Conservation (phyloP, 2,329 filamentous ascomycete species). For the Botryosphaeria dothidea region DNA sequence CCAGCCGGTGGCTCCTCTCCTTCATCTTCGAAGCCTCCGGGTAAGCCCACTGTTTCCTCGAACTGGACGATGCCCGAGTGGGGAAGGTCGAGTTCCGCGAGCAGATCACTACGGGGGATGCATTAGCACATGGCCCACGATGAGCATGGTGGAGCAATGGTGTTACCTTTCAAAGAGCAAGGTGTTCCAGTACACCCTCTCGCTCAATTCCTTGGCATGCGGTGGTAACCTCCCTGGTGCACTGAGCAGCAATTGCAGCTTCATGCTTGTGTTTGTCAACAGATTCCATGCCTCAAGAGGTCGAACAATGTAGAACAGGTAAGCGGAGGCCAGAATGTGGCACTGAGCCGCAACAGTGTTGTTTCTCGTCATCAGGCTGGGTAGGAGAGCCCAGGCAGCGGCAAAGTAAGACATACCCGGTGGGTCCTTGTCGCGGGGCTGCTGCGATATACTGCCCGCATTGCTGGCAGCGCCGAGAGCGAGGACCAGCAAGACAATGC, state of each 20-base stretch:
- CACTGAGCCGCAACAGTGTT: constrained; percentile 78
- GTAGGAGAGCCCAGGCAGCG: constrained; percentile 75
- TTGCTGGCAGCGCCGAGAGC: constrained; percentile 76
- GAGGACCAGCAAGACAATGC: constrained; percentile 76
- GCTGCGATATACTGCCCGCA: constrained; percentile 73
- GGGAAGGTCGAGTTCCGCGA: constrained; percentile 77
- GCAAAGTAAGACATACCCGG: constrained; percentile 79
- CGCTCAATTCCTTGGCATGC: constrained; percentile 70
- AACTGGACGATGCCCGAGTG: constrained; percentile 82
- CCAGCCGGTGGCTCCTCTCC: constrained; percentile 65
- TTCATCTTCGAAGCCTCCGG: constrained; percentile 70
- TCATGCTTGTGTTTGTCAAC: constrained; percentile 77
- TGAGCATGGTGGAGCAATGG: background rate
- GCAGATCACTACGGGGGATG: constrained; percentile 56
- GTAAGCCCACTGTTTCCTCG: constrained; percentile 76
- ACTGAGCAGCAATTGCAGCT: constrained; percentile 76
- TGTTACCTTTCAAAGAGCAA: constrained; percentile 68
- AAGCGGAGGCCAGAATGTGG: constrained; percentile 77
- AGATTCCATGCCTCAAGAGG: constrained; percentile 83
- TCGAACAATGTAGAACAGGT: constrained; percentile 78
- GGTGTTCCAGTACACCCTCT: constrained; percentile 83
- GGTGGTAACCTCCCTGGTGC: constrained; percentile 69
- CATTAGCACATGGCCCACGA: constrained; percentile 5
- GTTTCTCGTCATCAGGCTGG: constrained; percentile 77
- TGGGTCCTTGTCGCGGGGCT: constrained; percentile 67